A percentile compares a stretch with the other conserved stretches of the same genome.
Evolutionary conservation across 805 yeast species (phyloP).

Genomic region (Candida krabiensis): DNA sequence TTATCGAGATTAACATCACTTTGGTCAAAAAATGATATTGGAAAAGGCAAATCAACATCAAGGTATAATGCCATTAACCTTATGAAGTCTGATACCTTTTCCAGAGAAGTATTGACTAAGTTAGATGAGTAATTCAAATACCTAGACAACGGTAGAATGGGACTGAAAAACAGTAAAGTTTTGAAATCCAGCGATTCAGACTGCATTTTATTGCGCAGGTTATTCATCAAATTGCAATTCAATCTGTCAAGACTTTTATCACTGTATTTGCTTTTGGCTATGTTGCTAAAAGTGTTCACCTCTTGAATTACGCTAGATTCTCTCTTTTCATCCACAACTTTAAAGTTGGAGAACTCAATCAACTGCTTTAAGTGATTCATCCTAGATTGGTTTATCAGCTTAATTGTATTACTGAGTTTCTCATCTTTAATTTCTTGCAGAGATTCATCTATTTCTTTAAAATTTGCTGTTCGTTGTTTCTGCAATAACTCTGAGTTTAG

Average conservation of each 20-base stretch:
- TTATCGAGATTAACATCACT: background rate
- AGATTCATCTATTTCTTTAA: background rate
- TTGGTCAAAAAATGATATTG: conserved; percentile 12
- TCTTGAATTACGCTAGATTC: background rate
- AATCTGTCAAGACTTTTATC: conserved; percentile 11
- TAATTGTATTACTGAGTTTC: conserved; percentile 13
- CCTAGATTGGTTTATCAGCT: conserved; percentile 14
- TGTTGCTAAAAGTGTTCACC: background rate
- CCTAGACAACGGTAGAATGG: conserved; percentile 25
- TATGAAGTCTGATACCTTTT: conserved; percentile 18
- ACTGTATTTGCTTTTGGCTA: conserved; percentile 3
- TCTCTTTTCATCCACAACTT: conserved; percentile 1
- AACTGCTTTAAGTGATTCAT: conserved; percentile 18
- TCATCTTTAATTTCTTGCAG: conserved; percentile 11
- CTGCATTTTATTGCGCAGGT: conserved; percentile 5
- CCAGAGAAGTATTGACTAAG: conserved; percentile 24
- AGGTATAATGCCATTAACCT: conserved; percentile 16
- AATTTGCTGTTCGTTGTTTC: conserved; percentile 3
- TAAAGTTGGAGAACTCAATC: conserved; percentile 12
- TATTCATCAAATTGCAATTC: conserved; percentile 12
- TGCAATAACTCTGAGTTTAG: conserved; percentile 5
- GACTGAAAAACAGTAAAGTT: conserved; percentile 23
- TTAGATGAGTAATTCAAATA: conserved; percentile 20
- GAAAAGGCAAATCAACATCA: conserved; percentile 23
- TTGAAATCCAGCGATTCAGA: conserved; percentile 7